Evolutionary conservation across 202 grass and related monocot species (phyloP).

Genomic region (Zizania palustris): DNA sequence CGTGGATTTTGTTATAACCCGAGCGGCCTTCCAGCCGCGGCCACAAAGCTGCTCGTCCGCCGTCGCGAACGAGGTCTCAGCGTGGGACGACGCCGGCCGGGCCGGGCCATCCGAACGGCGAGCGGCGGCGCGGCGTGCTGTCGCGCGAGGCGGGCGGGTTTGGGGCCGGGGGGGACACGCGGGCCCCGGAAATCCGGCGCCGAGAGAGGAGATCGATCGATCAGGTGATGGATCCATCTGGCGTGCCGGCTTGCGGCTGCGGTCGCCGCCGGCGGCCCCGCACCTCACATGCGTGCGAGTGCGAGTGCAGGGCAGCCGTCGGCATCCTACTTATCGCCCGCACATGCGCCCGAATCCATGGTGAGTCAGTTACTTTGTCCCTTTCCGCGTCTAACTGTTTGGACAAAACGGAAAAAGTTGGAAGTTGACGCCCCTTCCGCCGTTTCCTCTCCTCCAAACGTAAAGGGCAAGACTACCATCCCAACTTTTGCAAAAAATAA

Average conservation of each 20-base stretch:
- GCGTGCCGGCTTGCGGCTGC: not conserved
- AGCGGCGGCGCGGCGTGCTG: too few species aligned
- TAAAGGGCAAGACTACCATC: too few species aligned
- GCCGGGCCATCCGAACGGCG: slow-evolving; percentile 7
- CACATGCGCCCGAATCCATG: slow-evolving; percentile 37
- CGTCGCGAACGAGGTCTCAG: slow-evolving; percentile 6
- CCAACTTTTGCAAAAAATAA: too few species aligned
- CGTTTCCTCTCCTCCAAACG: not conserved
- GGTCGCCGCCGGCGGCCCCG: slow-evolving; percentile 5
- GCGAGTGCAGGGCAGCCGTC: too few species aligned
- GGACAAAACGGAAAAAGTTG: not conserved
- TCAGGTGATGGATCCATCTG: not conserved
- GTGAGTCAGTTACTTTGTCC: slow-evolving; percentile 39
- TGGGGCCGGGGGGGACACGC: too few species aligned
- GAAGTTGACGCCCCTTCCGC: not conserved
- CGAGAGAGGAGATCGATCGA: not conserved
- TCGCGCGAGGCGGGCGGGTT: too few species aligned
- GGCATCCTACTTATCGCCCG: slow-evolving; percentile 26
- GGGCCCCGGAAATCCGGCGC: slow-evolving; percentile 38
- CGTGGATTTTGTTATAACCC: too few species aligned
- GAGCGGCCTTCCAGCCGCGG: too few species aligned
- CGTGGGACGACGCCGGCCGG: not conserved
- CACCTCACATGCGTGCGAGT: slow-evolving; percentile 62
- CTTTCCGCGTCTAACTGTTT: slow-evolving; percentile 38
- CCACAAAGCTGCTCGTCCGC: too few species aligned